A percentile compares a stretch with the other conserved stretches of the same genome.
Conservation (phyloP, 257 asterid genomes). For the Primulina tabacum region DNA sequence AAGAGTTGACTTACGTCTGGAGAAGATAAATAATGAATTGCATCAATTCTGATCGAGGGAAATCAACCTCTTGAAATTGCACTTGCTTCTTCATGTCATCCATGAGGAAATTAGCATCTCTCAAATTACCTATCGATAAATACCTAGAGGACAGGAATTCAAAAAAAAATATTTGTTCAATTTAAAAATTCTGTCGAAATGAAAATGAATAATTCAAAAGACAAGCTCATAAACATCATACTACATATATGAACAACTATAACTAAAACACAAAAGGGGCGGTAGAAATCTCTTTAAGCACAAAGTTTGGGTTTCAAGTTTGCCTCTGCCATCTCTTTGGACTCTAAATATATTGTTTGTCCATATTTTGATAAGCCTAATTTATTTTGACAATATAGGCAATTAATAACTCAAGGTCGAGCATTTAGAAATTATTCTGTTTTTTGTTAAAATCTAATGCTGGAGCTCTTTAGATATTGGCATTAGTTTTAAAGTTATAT, state of each 20-base stretch:
- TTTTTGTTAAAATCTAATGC: too few relatives aligned
- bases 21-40: conserved; percentile 72
- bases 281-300: background rate
- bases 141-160: conserved; percentile 42
- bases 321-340: too few relatives aligned
- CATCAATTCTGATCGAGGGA: conserved; percentile 76
- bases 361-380: background rate
- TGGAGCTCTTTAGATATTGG: too few relatives aligned
- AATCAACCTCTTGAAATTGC: conserved; percentile 47
- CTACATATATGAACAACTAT: background rate
- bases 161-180: conserved; percentile 2
- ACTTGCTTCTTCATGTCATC: conserved; percentile 76
- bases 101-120: conserved; percentile 87
- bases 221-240: background rate
- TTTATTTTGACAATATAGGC: background rate
- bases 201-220: background rate
- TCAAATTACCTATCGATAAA: conserved; percentile 77
- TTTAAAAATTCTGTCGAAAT: background rate
- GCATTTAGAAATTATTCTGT: too few relatives aligned
- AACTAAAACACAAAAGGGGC: background rate
- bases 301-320: too few relatives aligned
- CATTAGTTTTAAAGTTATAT: too few relatives aligned
- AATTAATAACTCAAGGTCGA: background rate
- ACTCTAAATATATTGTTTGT: too few relatives aligned
- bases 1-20: conserved; percentile 54